Evolutionary conservation across 2,329 filamentous ascomycete species (phyloP), one percentile per base, ranked within the genome.

Genomic region (Aspergillus novofumigatus): DNA sequence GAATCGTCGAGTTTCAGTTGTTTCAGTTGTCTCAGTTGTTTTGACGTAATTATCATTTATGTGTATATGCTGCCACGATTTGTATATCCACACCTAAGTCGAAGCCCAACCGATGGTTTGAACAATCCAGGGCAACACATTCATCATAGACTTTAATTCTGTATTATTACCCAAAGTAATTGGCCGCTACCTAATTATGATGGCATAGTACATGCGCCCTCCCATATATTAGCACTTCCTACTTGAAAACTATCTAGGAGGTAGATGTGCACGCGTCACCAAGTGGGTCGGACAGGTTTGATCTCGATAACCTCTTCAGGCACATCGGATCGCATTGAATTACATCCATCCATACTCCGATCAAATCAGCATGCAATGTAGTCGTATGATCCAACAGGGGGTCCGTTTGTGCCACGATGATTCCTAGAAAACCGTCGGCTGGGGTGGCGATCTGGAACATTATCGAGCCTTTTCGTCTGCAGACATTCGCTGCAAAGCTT

Each of bases 391-490:
- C 11, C 32, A 17, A 17, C 32, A 6, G 32, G 32, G 1, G 1
- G 14, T 35, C 14, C 11, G 4, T 35, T 17, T 35, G 32, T 14
- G 32, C 32, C 5, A 35, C 32, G 14, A 35, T 35, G 32, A 32
- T 32, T 29, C 28, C 28, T 1, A 29, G 28, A 11, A 32, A 32
- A 14, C 11, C 29, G 29, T 11, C 23, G 14, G 49, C 42, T 29
- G 32, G 51, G 48, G 42, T 29, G 49, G 49, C 42, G 56, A 56
- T 59, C 23, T 42, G 51, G 32, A 55, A 53, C 14, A 17, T 58
- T 47, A 75, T 53, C 68, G 64, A 41, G 59, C 51, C 59, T 75
- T 75, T 20, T 62, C 63, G 21, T 57, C 51, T 49, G 56, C 58
- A 28, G 61, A 55, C 48, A 57, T 58, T 38, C 51, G 52, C 7